phyloP scores from a whole-genome alignment of 2,329 filamentous ascomycete species.

The Periconia digitata region DNA sequence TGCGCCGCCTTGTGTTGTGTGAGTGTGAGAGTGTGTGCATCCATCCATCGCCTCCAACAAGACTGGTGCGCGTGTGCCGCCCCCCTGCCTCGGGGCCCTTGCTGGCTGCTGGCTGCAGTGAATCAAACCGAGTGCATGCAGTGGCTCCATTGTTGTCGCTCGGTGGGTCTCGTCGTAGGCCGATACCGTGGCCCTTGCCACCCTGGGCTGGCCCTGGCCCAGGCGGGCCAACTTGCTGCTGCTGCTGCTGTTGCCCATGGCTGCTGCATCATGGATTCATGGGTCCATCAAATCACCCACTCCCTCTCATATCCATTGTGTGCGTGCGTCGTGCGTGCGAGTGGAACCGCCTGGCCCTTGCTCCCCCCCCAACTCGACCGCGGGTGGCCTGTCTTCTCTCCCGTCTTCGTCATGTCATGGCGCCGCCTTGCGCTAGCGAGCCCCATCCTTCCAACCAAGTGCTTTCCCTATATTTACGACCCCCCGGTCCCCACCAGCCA shows the following conservation, averaged over 20 bases:
- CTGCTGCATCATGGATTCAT: too few species aligned
- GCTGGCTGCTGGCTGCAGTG: too few species aligned
- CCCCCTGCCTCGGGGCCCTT: too few species aligned
- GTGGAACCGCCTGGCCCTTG: not conserved
- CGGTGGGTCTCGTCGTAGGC: not conserved
- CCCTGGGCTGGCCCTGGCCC: too few species aligned
- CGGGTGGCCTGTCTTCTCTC: constrained; percentile 32
- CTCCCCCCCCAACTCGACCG: constrained; percentile 26
- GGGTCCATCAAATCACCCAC: too few species aligned
- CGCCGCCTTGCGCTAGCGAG: constrained; percentile 10
- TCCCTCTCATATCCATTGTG: not conserved
- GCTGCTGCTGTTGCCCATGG: too few species aligned
- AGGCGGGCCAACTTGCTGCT: too few species aligned
- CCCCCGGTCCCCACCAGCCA: constrained; percentile 29
- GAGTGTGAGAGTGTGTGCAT: not conserved
- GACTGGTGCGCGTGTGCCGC: too few species aligned
- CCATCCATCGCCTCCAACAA: too few species aligned
- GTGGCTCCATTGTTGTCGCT: not conserved
- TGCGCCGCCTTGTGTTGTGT: too few species aligned
- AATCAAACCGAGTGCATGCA: too few species aligned
- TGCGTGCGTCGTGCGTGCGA: not conserved
- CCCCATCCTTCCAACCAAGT: not conserved
- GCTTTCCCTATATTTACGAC: constrained; percentile 39
- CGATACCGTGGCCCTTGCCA: not conserved
- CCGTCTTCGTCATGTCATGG: constrained; percentile 45